A percentile compares a stretch with the other conserved stretches of the same genome.
These are phyloP conservation scores for Neofusicoccum kwambonambiense DNA, from an alignment of 2,329 filamentous ascomycete genomes.

Conservation along the genomic window DNA sequence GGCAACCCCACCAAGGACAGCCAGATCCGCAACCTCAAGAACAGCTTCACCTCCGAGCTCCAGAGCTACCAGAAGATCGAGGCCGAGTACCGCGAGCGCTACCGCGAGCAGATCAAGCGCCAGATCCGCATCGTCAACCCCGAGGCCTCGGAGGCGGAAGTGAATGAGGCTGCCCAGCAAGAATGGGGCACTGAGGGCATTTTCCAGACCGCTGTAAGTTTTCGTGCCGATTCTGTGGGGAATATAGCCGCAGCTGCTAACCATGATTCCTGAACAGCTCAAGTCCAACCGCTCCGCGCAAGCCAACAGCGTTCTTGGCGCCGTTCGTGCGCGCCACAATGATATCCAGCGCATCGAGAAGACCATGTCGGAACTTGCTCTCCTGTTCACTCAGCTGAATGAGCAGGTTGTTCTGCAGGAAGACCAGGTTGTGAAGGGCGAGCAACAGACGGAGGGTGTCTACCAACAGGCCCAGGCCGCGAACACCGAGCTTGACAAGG, in stretches of 20 bases:
- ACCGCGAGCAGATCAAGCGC: conserved; percentile 74
- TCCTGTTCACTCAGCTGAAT: conserved; percentile 72
- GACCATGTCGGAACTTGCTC: conserved; percentile 67
- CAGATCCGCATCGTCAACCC: conserved; percentile 83
- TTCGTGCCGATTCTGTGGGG: not conserved
- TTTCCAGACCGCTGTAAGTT: conserved; percentile 74
- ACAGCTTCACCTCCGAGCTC: conserved; percentile 69
- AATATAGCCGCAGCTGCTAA: not conserved
- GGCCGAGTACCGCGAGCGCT: conserved; percentile 66
- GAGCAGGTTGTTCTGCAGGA: conserved; percentile 74
- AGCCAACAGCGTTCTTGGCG: conserved; percentile 70
- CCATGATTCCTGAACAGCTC: conserved; percentile 52
- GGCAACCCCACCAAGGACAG: conserved; percentile 66
- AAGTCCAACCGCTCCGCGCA: conserved; percentile 72
- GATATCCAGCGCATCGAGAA: conserved; percentile 79
- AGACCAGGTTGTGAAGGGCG: conserved; percentile 58
- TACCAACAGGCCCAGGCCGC: conserved; percentile 66
- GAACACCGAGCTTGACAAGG: conserved; percentile 67
- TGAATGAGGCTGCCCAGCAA: conserved; percentile 64
- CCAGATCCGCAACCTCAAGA: conserved; percentile 68
- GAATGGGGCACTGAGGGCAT: conserved; percentile 78
- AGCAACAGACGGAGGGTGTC: conserved; percentile 65
- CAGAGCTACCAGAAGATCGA: conserved; percentile 71
- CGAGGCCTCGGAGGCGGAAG: conserved; percentile 71
- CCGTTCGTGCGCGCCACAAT: conserved; percentile 78